Conservation (phyloP, 225 moss, liverwort and hornwort species). For the Marchantia paleacea region DNA sequence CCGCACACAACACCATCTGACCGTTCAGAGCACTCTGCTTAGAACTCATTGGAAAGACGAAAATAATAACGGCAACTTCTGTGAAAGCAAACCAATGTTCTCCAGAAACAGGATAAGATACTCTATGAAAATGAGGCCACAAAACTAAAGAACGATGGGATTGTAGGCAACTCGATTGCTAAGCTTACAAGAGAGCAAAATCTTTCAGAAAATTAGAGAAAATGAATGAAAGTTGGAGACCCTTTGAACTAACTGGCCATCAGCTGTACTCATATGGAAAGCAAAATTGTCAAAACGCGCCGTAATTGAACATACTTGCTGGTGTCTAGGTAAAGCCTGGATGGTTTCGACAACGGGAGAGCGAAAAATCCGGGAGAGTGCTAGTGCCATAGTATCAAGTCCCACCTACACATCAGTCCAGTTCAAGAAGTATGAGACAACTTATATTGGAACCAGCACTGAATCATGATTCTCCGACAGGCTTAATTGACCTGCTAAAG, state of each 20-base stretch:
- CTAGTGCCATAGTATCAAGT: conserved; percentile 82
- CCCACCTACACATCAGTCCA: conserved; percentile 45
- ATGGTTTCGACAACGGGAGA: conserved; percentile 90
- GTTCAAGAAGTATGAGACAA: not conserved
- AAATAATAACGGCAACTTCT: not conserved
- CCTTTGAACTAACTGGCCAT: not conserved
- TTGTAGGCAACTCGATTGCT: not conserved
- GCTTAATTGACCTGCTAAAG: not conserved
- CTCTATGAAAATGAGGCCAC: too few species aligned
- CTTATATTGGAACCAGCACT: not conserved
- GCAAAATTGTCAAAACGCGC: not conserved
- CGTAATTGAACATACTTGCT: conserved; percentile 56
- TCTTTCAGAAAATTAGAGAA: not conserved
- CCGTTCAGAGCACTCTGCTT: not conserved
- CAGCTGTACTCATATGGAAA: not conserved
- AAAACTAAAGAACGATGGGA: not conserved
- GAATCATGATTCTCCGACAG: too few species aligned
- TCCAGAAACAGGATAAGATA: not conserved
- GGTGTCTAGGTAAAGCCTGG: conserved; percentile 82
- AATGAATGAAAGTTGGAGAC: not conserved
- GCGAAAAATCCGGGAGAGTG: conserved; percentile 70
- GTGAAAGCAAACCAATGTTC: not conserved
- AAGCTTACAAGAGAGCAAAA: not conserved
- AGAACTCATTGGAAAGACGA: not conserved
- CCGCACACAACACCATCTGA: conserved; percentile 93